Conservation (phyloP, 345 rosid genomes). For the Linum tenue region DNA sequence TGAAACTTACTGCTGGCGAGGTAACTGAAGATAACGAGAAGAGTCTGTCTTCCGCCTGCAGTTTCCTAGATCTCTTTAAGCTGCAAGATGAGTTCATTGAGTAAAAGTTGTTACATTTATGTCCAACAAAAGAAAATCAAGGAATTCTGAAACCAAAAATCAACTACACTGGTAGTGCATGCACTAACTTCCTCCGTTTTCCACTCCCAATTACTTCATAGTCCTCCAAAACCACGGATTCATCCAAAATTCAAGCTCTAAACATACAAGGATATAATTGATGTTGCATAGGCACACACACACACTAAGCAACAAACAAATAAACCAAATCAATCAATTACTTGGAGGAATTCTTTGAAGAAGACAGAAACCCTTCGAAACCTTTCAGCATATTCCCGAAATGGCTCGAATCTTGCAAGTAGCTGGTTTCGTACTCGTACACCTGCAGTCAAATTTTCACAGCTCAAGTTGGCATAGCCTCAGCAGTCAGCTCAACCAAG, state of each 20-base stretch:
- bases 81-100: slow-evolving; percentile 14
- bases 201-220: not conserved
- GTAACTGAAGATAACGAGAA: slow-evolving; percentile 24
- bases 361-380: slow-evolving; percentile 43
- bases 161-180: not conserved
- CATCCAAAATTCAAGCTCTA: not conserved
- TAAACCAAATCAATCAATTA: slow-evolving; percentile 7
- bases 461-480: not conserved
- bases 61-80: slow-evolving; percentile 21
- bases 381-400: slow-evolving; percentile 35
- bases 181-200: not conserved
- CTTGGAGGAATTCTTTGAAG: slow-evolving; percentile 37
- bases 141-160: not conserved
- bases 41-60: slow-evolving; percentile 22
- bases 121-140: not conserved
- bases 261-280: too few relatives aligned
- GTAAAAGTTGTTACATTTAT: slow-evolving; percentile 6
- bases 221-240: not conserved
- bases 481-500: not conserved
- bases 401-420: slow-evolving; percentile 35
- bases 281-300: too few relatives aligned
- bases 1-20: slow-evolving; percentile 18
- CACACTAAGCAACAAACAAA: not conserved
- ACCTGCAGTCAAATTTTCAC: slow-evolving; percentile 17
- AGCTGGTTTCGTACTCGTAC: slow-evolving; percentile 36